Evolutionary conservation across 2,329 filamentous ascomycete species (phyloP), one percentile per base, ranked within the genome.

Genomic region (Emergomyces orientalis): DNA sequence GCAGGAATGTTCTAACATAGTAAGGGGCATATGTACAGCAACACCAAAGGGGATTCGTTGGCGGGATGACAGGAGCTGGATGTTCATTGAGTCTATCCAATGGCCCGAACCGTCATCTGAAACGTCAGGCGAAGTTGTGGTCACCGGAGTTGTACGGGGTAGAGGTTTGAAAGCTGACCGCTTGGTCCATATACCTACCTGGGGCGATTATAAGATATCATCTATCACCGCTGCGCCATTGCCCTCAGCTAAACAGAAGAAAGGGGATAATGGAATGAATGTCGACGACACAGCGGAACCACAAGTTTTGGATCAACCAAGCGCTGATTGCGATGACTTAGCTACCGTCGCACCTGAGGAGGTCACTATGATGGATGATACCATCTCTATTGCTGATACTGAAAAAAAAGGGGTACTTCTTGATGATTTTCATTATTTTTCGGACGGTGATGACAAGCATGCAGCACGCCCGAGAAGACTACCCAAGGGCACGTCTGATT

Each of bases 391-490:
- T 70, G 81, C 80, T 3, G 78, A 81, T 27, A 78, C 80, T 1
- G 80, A 82, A 52, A 87, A 87, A 72, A 96, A 93, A 77, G 94
- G 93, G 67, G 94, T 99, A 0, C 79, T 99, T 49, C 81, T 99
- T 11, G 94, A 99, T 68, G 93, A 97, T 68, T 93, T 99, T 74
- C 93, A 97, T 73, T 99, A 99, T 75, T 99, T 97, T 72, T 92
- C 92, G 0, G 93, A 97, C 52, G 93, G 97, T 52, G 91, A 94
- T 56, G 88, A 94, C 61, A 78, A 75, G 4, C 80, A 86, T 61
- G 79, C 82, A 22, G 79, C 85, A 22, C 76, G 81, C 43, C 89
- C 90, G 7, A 94, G 88, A 76, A 85, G 86, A 65, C 77, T 99
- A 27, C 94, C 94, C 0, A 90, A 87, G 75, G 94, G 94, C 66